Percentiles rank a stretch among this genome's conserved stretches.
Conservation (phyloP, 108 stramenopile genomes). For the Parietichytrium sp. region DNA sequence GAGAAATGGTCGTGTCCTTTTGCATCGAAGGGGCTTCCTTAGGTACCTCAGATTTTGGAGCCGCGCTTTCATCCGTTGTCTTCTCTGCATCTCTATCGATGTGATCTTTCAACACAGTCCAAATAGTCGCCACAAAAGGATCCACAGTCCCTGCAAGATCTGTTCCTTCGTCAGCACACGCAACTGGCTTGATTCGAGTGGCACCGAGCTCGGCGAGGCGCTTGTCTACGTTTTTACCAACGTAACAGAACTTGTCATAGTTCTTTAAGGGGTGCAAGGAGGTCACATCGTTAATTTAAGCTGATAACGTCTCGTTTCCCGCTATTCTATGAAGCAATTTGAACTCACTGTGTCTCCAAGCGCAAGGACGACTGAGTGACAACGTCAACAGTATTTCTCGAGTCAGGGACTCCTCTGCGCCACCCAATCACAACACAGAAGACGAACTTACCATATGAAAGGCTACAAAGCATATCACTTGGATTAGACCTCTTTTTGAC, state of each 20-base stretch:
- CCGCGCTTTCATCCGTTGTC: too few relatives aligned
- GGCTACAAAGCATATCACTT: neutral
- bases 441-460: too few relatives aligned
- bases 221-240: slow-evolving; percentile 43
- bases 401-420: too few relatives aligned
- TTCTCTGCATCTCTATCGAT: neutral
- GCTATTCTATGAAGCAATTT: too few relatives aligned
- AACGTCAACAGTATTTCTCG: slow-evolving; percentile 7
- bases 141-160: slow-evolving; percentile 25
- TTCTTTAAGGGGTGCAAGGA: too few relatives aligned
- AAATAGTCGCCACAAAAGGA: neutral
- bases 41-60: too few relatives aligned
- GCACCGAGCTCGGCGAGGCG: neutral
- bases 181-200: neutral
- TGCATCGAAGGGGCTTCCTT: too few relatives aligned
- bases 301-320: too few relatives aligned
- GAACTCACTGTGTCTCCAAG: slow-evolving; percentile 46
- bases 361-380: slow-evolving; percentile 35
- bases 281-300: too few relatives aligned
- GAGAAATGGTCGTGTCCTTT: too few relatives aligned
- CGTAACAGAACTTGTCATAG: slow-evolving; percentile 45
- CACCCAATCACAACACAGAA: too few relatives aligned
- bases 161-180: slow-evolving; percentile 24
- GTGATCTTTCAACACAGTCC: neutral
- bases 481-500: slow-evolving; percentile 65